A percentile compares a stretch with the other conserved stretches of the same genome.
Evolutionary conservation across 768 basidiomycete species (phyloP).

Genomic region (Trametes maxima): DNA sequence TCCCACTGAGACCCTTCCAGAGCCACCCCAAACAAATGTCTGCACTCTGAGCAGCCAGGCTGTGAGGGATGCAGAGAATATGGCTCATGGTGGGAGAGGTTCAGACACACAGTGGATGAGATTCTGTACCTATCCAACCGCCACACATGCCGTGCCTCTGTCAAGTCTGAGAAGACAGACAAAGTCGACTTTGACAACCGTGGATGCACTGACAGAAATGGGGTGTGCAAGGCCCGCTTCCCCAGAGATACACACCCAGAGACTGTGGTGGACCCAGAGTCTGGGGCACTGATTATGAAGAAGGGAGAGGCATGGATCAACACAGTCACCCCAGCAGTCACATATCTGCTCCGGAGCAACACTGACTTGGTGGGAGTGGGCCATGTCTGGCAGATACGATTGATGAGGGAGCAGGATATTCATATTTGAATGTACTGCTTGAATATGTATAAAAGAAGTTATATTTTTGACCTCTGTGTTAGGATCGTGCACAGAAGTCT

Average conservation of each 20-base stretch:
- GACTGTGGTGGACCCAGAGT: not conserved
- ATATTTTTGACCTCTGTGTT: too few relatives aligned
- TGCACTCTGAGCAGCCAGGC: not conserved
- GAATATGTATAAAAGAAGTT: too few relatives aligned
- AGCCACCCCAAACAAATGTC: too few relatives aligned
- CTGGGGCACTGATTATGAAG: slow-evolving; percentile 2
- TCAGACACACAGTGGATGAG: not conserved
- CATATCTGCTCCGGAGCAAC: not conserved
- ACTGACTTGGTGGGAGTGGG: too few relatives aligned
- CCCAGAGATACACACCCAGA: not conserved
- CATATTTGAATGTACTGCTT: too few relatives aligned
- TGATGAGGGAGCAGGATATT: too few relatives aligned
- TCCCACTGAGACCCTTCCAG: too few relatives aligned
- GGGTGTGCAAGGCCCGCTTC: not conserved
- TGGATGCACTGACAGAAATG: not conserved
- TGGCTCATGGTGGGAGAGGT: not conserved
- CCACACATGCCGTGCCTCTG: not conserved
- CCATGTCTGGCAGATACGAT: too few relatives aligned
- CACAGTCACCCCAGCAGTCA: not conserved
- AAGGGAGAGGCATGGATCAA: slow-evolving; percentile 8
- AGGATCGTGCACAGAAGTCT: too few relatives aligned
- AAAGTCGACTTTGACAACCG: not conserved
- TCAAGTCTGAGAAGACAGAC: not conserved
- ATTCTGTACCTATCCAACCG: not conserved
- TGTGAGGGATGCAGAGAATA: not conserved